A percentile compares a stretch with the other conserved stretches of the same genome.
These are phyloP conservation scores for Larix sibirica DNA, from an alignment of 83 land plant species.

Conservation along the genomic window DNA sequence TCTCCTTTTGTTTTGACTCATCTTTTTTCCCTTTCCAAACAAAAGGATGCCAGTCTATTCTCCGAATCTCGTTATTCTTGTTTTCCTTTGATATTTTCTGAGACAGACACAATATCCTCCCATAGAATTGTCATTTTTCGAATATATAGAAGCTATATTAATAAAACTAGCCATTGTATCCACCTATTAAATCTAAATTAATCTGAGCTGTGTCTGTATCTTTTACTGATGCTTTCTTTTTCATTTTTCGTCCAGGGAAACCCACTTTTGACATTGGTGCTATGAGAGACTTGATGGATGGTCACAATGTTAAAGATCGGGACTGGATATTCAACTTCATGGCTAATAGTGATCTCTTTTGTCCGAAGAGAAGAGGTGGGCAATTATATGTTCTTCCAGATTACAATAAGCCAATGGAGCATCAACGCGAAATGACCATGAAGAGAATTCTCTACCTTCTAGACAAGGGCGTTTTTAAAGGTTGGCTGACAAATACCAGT, in stretches of 20 bases:
- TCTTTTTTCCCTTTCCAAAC: no score
- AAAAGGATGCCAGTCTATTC: no score
- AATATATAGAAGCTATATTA: no score
- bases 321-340: slow-evolving; percentile 68
- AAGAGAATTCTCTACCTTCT: slow-evolving; percentile 58
- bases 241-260: slow-evolving; percentile 20
- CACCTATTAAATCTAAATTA: no score
- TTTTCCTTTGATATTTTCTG: no score
- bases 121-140: no score
- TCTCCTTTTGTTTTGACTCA: no score
- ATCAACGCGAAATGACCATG: slow-evolving; percentile 85
- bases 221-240: neutral
- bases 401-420: slow-evolving; percentile 82
- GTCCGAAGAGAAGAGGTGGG: slow-evolving; percentile 21
- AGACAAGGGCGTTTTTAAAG: slow-evolving; percentile 68
- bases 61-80: no score
- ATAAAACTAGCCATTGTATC: no score
- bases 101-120: no score
- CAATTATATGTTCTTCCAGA: slow-evolving; percentile 60
- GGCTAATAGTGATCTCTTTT: slow-evolving; percentile 67
- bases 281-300: slow-evolving; percentile 71
- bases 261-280: slow-evolving; percentile 38
- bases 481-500: slow-evolving; percentile 61
- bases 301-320: slow-evolving; percentile 63
- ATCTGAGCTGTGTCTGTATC: neutral